Percentiles rank a stretch among this genome's conserved stretches.
These are phyloP conservation scores for Rhododendron ovatum DNA, from an alignment of 148 eudicot genomes.

Conservation along the genomic window DNA sequence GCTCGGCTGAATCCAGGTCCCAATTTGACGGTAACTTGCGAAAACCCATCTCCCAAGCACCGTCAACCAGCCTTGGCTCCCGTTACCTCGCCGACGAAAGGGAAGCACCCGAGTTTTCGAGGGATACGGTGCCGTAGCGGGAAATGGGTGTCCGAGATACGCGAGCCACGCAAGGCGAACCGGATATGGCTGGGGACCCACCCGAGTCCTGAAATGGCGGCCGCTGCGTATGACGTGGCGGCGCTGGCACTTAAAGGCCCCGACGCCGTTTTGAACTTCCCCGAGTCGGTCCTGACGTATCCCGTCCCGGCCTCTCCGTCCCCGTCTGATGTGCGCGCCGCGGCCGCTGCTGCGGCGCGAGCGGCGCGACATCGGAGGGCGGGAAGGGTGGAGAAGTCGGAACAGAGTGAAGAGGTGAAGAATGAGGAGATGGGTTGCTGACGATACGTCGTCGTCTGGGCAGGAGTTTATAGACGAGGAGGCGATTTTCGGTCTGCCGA, in stretches of 20 bases:
- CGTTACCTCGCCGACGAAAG: slow-evolving; percentile 6
- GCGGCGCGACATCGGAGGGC: neutral
- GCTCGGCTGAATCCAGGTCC: neutral
- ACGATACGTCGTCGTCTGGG: neutral
- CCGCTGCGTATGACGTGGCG: slow-evolving; percentile 45
- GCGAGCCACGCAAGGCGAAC: slow-evolving; percentile 36
- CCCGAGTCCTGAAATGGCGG: slow-evolving; percentile 43
- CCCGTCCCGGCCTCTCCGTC: slow-evolving; percentile 25
- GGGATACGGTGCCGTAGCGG: slow-evolving; percentile 40
- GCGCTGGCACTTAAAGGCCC: slow-evolving; percentile 34
- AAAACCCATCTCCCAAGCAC: neutral
- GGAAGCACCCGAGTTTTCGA: slow-evolving; percentile 28
- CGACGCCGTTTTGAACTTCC: slow-evolving; percentile 32
- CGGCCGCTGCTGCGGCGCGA: neutral
- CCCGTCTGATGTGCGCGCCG: slow-evolving; percentile 23
- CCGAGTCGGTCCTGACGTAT: neutral
- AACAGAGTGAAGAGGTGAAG: neutral
- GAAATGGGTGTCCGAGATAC: slow-evolving; percentile 51
- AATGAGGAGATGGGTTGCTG: neutral
- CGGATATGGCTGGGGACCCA: slow-evolving; percentile 50
- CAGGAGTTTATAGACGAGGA: slow-evolving; percentile 39
- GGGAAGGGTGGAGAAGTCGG: neutral
- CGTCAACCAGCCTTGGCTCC: neutral
- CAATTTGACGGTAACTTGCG: neutral
- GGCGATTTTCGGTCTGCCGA: slow-evolving; percentile 46